Evolutionary conservation across 352 stramenopile genomes (phyloP), one percentile per base, ranked within the genome.

Genomic region (Pythium biforme): DNA sequence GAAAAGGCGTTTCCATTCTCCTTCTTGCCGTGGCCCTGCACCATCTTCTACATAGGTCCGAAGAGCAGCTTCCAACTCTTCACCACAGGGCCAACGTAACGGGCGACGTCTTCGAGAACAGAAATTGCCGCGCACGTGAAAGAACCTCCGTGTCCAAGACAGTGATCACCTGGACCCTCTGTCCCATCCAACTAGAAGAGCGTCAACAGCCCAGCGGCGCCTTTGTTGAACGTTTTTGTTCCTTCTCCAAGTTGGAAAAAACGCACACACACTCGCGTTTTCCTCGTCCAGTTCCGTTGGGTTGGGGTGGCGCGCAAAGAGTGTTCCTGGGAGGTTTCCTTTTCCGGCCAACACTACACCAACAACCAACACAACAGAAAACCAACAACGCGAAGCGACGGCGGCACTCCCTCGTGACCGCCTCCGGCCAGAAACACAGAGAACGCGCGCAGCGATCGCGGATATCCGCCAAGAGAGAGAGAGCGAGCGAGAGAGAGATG

Each of bases 11-110:
- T 57, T 46, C 29, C 31, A 46, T 11, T 57, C 33, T 47, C n/a
- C 41, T 57, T 46, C 33, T 26, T 22, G 31, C 33, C 22, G 15
- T 26, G 10, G 17, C 23, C 19, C 10, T 46, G 50, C 50, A 57
- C 50, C 50, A 57, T 33, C 50, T 57, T 57, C 50, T 57, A 57
- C 50, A 46, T 57, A n/a, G 14, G 14, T 17, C n/a, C 49, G 8
- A 55, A 40, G 31, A n/a, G 6, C 22, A 57, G 47, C 45, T 34
- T 43, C 47, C 47, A 55, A 31, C 47, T 52, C 25, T 23, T 23
- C 45, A 52, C 25, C 25, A n/a, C 45, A 27, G 2, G 31, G 5
- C 43, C 19, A 49, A 49, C 43, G 43, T 26, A 37, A 37, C 31
- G 31, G 31, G 31, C 31, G 43, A 27, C 43, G 43, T 27, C 9